Conservation (phyloP, 2,329 filamentous ascomycete genomes). For the Pezicula radicicola region DNA sequence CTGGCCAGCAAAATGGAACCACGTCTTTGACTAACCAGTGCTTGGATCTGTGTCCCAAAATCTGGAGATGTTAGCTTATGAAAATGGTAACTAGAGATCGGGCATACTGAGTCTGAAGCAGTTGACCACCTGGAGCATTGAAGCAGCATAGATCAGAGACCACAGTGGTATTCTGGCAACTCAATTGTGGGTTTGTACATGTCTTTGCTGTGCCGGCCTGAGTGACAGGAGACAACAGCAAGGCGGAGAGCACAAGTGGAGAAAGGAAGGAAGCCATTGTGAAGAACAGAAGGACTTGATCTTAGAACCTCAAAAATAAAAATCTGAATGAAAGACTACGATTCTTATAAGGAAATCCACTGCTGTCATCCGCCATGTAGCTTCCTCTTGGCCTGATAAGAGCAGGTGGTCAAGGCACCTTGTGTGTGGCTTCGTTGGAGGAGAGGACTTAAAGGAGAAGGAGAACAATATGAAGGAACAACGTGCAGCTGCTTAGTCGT, state of each 20-base stretch:
- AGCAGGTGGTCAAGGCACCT: neutral
- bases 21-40: constrained; percentile 28
- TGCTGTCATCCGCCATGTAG: neutral
- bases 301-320: no score
- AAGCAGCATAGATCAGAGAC: constrained; percentile 71
- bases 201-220: constrained; percentile 9
- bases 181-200: constrained; percentile 35
- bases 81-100: no score
- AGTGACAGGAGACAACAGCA: neutral
- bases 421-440: neutral
- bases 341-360: neutral
- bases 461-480: neutral
- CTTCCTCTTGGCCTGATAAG: neutral
- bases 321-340: neutral
- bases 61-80: no score
- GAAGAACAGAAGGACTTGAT: neutral
- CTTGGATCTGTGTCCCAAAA: constrained; percentile 71
- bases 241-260: neutral
- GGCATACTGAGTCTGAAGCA: constrained; percentile 62
- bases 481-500: no score
- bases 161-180: constrained; percentile 60
- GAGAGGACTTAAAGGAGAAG: neutral
- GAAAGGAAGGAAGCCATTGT: neutral
- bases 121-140: constrained; percentile 66
- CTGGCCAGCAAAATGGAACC: no score